A percentile compares a stretch with the other conserved stretches of the same genome.
These are phyloP conservation scores for Aphanomyces cochlioides DNA, from an alignment of 352 stramenopile species.

Conservation along the genomic window DNA sequence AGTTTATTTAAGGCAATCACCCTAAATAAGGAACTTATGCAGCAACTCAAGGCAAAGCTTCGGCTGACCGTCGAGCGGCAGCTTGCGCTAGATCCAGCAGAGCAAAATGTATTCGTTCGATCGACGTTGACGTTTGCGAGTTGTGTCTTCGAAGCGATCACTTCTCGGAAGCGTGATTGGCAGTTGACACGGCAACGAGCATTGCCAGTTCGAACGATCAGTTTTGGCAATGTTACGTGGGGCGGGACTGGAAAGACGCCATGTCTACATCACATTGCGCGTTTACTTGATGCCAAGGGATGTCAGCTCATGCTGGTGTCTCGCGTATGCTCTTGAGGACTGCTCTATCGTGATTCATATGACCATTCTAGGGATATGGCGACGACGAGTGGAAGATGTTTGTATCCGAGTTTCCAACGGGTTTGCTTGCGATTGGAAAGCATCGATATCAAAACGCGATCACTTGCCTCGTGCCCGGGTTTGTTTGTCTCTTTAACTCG, in stretches of 20 bases:
- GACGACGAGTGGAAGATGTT: constrained; percentile 71
- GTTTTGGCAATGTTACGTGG: constrained; percentile 67
- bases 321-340: constrained; percentile 33
- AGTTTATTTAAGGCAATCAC: too few relatives aligned
- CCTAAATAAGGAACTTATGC: background rate
- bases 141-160: constrained; percentile 5
- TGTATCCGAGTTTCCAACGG: constrained; percentile 41
- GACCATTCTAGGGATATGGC: constrained; percentile 43
- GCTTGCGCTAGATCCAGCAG: background rate
- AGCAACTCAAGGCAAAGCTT: background rate
- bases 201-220: constrained; percentile 45
- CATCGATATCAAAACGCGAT: constrained; percentile 33
- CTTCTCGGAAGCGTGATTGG: constrained; percentile 5
- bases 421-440: constrained; percentile 42
- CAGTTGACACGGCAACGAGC: constrained; percentile 12
- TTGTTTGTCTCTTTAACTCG: background rate
- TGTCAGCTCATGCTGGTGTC: constrained; percentile 43
- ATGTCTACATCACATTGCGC: constrained; percentile 36
- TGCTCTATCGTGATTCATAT: constrained; percentile 7
- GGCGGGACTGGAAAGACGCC: constrained; percentile 73
- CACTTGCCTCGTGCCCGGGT: background rate
- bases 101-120: constrained; percentile 11
- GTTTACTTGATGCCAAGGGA: constrained; percentile 37
- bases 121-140: background rate
- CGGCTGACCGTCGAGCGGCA: constrained; percentile 7